Evolutionary conservation across 73 alveolate species (phyloP), one percentile per base, ranked within the genome.

Genomic region (Paramecium sonneborni): DNA sequence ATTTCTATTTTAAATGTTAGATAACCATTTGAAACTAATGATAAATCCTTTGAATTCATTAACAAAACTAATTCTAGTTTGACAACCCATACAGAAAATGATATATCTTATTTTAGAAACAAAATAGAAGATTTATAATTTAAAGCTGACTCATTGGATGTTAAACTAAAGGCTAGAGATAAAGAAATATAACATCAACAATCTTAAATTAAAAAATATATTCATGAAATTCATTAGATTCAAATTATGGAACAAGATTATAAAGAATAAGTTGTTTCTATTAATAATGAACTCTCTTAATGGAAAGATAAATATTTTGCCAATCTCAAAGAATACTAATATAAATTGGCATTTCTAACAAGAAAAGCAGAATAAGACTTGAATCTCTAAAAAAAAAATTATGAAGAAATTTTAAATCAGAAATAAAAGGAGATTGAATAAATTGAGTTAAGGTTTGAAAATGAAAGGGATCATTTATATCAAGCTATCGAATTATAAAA

Each of bases 231-330:
- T 6, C n/a, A 39, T 15, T n/a, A 74, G 44, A 34, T 74, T 11
- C 44, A 74, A 39, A 15, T 39, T 35, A 74, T 74, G 14, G 87
- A 74, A 15, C 15, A 74, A 21, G 44, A 74, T 39, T 39, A 74
- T 35, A 74, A 74, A 37, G 87, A 74, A 9, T 32, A 74, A 37
- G n/a, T 74, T 2, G 2, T 23, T 23, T 15, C 32, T 6, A 14
- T 74, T 15, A 74, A 74, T 14, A 37, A 37, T 21, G 87, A 34
- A 32, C 34, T 74, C 21, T 11, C 56, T n/a, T 34, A 39, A 37
- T 74, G 87, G 87, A 74, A 74, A 20, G 87, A 74, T 37, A 74
- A 74, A 20, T 74, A 74, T 74, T 74, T 74, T 39, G 35, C 8
- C 37, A 37, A 37, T 37, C 87, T 74, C 11, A 74, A 74, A 18